These are phyloP conservation scores for Medicago ruthenica DNA, from an alignment of 306 rosid species.

Conservation along the genomic window DNA sequence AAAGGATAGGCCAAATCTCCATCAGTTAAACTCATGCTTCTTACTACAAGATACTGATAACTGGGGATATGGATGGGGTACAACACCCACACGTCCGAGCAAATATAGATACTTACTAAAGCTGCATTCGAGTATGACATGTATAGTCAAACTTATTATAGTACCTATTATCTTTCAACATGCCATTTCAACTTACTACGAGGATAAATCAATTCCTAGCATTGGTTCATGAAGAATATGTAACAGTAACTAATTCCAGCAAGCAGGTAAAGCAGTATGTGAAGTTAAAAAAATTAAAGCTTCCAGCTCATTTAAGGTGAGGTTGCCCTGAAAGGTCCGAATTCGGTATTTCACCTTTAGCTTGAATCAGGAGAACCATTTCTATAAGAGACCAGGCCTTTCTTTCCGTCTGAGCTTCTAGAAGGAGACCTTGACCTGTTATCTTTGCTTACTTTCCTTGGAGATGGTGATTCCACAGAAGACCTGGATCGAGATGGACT, in stretches of 20 bases:
- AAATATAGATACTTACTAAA: not conserved
- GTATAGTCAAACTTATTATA: slow-evolving; percentile 35
- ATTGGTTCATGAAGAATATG: not conserved
- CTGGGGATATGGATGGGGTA: not conserved
- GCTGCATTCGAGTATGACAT: not conserved
- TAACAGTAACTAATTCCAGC: slow-evolving; percentile 2
- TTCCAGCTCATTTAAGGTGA: slow-evolving; percentile 19
- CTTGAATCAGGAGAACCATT: slow-evolving; percentile 53
- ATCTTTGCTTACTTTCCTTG: slow-evolving; percentile 49
- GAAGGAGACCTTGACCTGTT: slow-evolving; percentile 69
- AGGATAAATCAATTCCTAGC: not conserved
- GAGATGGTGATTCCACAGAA: slow-evolving; percentile 62
- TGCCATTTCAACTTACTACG: slow-evolving; percentile 2
- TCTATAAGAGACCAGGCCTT: slow-evolving; percentile 86
- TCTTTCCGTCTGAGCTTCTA: slow-evolving; percentile 67
- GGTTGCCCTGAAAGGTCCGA: not conserved
- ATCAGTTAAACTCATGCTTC: slow-evolving; percentile 2
- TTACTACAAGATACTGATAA: not conserved
- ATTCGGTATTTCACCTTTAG: not conserved
- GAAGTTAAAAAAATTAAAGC: slow-evolving; percentile 4
- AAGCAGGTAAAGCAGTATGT: not conserved
- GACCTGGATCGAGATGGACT: slow-evolving; percentile 70
- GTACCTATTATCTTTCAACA: slow-evolving; percentile 45
- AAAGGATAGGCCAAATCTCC: not conserved
- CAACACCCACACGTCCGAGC: not conserved